These are phyloP conservation scores for Acmispon strigosus DNA, from an alignment of 306 rosid genomes.

Conservation along the genomic window DNA sequence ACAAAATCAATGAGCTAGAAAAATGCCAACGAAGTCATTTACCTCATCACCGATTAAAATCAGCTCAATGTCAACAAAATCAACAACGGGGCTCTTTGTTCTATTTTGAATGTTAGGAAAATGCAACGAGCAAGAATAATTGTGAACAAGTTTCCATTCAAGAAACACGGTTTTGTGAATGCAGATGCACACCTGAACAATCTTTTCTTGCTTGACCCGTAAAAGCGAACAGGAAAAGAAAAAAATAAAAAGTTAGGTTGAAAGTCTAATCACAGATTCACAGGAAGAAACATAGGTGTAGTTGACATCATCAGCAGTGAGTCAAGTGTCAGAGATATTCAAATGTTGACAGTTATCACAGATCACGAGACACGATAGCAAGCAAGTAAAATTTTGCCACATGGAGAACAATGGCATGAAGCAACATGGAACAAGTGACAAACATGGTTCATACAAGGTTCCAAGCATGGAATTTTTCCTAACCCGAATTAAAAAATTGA, in stretches of 20 bases:
- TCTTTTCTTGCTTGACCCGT: slow-evolving; percentile 32
- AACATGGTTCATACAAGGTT: neutral
- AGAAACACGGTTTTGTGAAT: slow-evolving; percentile 1
- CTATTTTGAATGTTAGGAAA: slow-evolving; percentile 14
- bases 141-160: slow-evolving; percentile 17
- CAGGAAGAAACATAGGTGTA: slow-evolving; percentile 20
- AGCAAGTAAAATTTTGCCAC: slow-evolving; percentile 17
- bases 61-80: neutral
- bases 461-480: neutral
- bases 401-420: slow-evolving; percentile 11
- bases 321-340: slow-evolving; percentile 17
- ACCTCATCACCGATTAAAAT: no score
- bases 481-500: neutral
- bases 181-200: neutral
- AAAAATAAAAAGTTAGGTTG: slow-evolving; percentile 10
- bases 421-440: neutral
- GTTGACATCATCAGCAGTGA: slow-evolving; percentile 31
- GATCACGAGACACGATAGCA: neutral
- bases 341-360: slow-evolving; percentile 28
- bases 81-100: neutral
- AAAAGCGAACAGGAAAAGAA: neutral
- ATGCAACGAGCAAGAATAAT: neutral
- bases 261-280: slow-evolving; percentile 33
- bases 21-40: no score
- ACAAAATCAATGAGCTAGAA: no score